These are phyloP conservation scores for Tetrapisispora taiwanensis DNA, from an alignment of 805 yeast species.

Conservation along the genomic window DNA sequence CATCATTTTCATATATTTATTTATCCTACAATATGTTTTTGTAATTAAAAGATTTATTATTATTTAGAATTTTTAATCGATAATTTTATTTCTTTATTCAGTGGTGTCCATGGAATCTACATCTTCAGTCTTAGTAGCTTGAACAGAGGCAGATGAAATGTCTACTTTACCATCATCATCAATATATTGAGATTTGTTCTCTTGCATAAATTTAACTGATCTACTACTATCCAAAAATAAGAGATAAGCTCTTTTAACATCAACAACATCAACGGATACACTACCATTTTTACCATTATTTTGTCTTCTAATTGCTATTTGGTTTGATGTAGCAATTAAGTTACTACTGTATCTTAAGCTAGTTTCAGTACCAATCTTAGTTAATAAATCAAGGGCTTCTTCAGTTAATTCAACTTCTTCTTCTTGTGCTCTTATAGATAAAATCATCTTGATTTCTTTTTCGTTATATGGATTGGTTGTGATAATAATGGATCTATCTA, in stretches of 20 bases:
- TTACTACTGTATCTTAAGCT: constrained; percentile 89
- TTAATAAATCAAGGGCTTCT: constrained; percentile 78
- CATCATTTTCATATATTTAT: not conserved
- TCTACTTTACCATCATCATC: constrained; percentile 69
- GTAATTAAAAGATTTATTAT: no score
- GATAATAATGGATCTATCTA: constrained; percentile 88
- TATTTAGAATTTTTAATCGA: not conserved
- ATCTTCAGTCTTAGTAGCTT: constrained; percentile 3
- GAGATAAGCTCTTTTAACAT: constrained; percentile 77
- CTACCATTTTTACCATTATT: constrained; percentile 16
- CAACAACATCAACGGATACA: constrained; percentile 55
- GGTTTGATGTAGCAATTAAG: constrained; percentile 81
- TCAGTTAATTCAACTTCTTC: constrained; percentile 79
- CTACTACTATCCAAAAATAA: constrained; percentile 83
- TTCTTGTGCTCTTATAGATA: constrained; percentile 83
- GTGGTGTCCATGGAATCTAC: constrained; percentile 29
- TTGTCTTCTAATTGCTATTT: constrained; percentile 76
- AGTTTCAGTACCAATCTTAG: constrained; percentile 84
- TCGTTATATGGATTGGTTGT: constrained; percentile 70
- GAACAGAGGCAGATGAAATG: constrained; percentile 30
- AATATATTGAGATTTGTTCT: constrained; percentile 55
- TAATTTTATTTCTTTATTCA: constrained; percentile 10
- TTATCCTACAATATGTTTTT: not conserved
- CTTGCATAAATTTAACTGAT: constrained; percentile 77
- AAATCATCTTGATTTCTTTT: constrained; percentile 78